A percentile compares a stretch with the other conserved stretches of the same genome.
Evolutionary conservation across 345 rosid genomes (phyloP).

Genomic region (Aquilaria sinensis): DNA sequence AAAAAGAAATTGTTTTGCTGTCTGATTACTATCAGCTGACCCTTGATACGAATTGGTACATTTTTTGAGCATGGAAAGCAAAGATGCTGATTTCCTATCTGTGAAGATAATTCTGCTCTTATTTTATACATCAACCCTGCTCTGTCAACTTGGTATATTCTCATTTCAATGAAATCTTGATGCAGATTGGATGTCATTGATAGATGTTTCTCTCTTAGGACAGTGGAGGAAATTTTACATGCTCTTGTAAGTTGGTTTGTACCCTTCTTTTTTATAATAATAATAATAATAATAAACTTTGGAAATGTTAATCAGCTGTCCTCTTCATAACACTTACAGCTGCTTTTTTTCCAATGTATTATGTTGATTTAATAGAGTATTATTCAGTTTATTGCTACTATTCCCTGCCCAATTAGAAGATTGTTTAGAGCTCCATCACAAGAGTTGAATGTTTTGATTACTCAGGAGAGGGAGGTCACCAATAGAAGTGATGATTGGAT

Average conservation of each 20-base stretch:
- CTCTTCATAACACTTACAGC: not conserved
- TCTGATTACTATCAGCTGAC: too few relatives aligned
- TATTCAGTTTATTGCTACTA: constrained; percentile 7
- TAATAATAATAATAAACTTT: not conserved
- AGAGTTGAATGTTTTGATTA: constrained; percentile 3
- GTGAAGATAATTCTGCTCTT: too few relatives aligned
- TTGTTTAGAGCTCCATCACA: not conserved
- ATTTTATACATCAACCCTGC: not conserved
- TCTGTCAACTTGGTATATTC: not conserved
- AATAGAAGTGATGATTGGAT: constrained; percentile 48
- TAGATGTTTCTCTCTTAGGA: constrained; percentile 60
- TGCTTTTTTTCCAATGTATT: not conserved
- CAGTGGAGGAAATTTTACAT: constrained; percentile 65
- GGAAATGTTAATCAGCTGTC: not conserved
- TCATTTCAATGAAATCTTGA: constrained; percentile 2
- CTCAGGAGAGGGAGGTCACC: constrained; percentile 53
- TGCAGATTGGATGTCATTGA: constrained; percentile 65
- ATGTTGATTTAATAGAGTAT: constrained; percentile 3
- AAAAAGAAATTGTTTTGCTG: too few relatives aligned
- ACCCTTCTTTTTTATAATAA: not conserved
- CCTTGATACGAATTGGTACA: too few relatives aligned
- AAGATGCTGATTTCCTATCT: too few relatives aligned
- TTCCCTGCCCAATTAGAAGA: constrained; percentile 2
- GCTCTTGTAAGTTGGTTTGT: constrained; percentile 50
- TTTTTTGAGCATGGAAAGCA: too few relatives aligned